Conservation (phyloP, 2,329 filamentous ascomycete species). For the Neopestalotiopsis rosae region DNA sequence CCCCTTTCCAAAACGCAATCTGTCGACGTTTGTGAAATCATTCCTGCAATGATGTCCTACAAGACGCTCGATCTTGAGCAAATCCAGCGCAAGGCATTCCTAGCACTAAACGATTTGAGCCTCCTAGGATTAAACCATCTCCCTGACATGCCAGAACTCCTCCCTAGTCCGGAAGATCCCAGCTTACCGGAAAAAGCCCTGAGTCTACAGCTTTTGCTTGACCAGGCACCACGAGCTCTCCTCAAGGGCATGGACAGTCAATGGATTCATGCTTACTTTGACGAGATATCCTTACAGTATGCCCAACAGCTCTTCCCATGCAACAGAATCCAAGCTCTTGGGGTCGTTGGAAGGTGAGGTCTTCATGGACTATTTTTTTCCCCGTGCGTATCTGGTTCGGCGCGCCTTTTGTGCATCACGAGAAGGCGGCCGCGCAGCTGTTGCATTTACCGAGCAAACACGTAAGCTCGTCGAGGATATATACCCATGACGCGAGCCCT, state of each 20-base stretch:
- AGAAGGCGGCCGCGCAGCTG: constrained; percentile 22
- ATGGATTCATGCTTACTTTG: constrained; percentile 34
- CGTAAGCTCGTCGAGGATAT: constrained; percentile 27
- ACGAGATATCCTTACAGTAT: constrained; percentile 26
- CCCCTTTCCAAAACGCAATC: constrained; percentile 23
- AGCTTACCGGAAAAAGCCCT: constrained; percentile 32
- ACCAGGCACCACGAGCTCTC: constrained; percentile 31
- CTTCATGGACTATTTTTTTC: constrained; percentile 33
- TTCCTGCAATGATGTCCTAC: constrained; percentile 21
- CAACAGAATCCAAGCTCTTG: constrained; percentile 25
- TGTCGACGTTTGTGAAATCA: constrained; percentile 25
- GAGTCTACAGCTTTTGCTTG: constrained; percentile 33
- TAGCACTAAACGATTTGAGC: constrained; percentile 29
- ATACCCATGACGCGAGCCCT: constrained; percentile 24
- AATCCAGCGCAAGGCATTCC: constrained; percentile 22
- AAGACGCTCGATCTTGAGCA: constrained; percentile 7
- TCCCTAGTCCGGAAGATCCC: constrained; percentile 27
- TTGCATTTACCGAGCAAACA: constrained; percentile 28
- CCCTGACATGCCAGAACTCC: constrained; percentile 29
- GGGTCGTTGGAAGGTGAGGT: constrained; percentile 24
- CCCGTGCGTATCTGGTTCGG: constrained; percentile 30
- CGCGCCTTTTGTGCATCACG: constrained; percentile 33
- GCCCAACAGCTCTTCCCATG: constrained; percentile 22
- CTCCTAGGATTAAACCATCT: constrained; percentile 28
- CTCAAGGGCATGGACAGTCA: constrained; percentile 31